Percentiles rank a stretch among this genome's conserved stretches.
These are phyloP conservation scores for Stenogyne calaminthoides DNA, from an alignment of 305 asterid species.

Conservation along the genomic window DNA sequence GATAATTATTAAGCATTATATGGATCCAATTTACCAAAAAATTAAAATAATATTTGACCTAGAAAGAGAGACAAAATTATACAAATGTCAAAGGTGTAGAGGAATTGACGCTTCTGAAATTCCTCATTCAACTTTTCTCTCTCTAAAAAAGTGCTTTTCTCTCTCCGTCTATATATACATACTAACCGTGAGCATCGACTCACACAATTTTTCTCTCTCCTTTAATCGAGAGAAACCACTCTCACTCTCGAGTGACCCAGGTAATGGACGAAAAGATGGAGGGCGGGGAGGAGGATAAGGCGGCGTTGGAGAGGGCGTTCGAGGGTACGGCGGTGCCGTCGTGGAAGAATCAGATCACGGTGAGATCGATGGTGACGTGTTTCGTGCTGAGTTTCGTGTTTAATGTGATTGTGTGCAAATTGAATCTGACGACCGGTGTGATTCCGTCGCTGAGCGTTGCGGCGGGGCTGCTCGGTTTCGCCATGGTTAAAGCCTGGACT, in stretches of 20 bases:
- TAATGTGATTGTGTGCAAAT: constrained; percentile 50
- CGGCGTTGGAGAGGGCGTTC: constrained; percentile 37
- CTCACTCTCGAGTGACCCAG: neutral
- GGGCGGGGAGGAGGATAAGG: neutral
- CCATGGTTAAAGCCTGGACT: constrained; percentile 46
- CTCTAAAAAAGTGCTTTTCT: neutral
- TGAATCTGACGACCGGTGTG: constrained; percentile 50
- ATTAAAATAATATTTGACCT: too few species aligned
- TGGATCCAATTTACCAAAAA: too few species aligned
- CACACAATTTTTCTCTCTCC: neutral
- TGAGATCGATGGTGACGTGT: constrained; percentile 40
- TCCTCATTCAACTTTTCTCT: constrained; percentile 15
- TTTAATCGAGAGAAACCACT: neutral
- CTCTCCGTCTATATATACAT: neutral
- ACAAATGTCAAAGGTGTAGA: too few species aligned
- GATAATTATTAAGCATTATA: too few species aligned
- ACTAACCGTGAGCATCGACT: neutral
- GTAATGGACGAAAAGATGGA: constrained; percentile 7
- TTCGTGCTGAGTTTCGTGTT: constrained; percentile 42
- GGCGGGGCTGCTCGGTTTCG: constrained; percentile 56
- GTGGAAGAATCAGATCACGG: constrained; percentile 46
- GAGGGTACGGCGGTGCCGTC: constrained; percentile 38
- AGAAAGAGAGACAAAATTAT: too few species aligned
- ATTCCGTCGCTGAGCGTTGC: constrained; percentile 58
- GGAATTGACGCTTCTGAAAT: neutral